Percentiles rank a stretch among this genome's conserved stretches.
These are phyloP conservation scores for Penicillium malachiteum DNA, from an alignment of 495 filamentous ascomycete species.

Conservation along the genomic window DNA sequence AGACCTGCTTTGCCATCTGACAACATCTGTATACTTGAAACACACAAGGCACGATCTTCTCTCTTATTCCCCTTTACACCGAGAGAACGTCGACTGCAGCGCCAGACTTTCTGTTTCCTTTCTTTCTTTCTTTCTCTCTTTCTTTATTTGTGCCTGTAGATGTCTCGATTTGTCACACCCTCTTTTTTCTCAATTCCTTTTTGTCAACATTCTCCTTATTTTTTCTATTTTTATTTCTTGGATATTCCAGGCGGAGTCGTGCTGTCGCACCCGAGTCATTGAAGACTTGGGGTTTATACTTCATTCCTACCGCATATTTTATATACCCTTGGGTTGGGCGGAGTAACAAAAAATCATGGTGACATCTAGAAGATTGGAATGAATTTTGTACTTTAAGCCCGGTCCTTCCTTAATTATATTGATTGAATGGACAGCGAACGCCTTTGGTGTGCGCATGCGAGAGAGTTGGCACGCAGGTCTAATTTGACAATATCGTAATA, in stretches of 20 bases:
- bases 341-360: slow-evolving; percentile 22
- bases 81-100: neutral
- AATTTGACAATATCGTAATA: no score
- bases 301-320: slow-evolving; percentile 27
- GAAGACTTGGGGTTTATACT: slow-evolving; percentile 10
- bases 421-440: no score
- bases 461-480: no score
- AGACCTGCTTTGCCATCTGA: neutral
- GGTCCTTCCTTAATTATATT: slow-evolving; percentile 7
- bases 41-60: neutral
- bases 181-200: slow-evolving; percentile 5
- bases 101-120: neutral
- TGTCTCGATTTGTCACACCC: slow-evolving; percentile 10
- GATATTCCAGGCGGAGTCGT: slow-evolving; percentile 16
- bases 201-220: slow-evolving; percentile 23
- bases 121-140: slow-evolving; percentile 13
- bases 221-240: slow-evolving; percentile 15
- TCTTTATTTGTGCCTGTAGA: slow-evolving; percentile 20
- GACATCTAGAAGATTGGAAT: slow-evolving; percentile 26
- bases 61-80: neutral
- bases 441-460: no score
- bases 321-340: slow-evolving; percentile 38
- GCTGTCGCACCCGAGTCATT: slow-evolving; percentile 5
- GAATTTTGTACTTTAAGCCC: slow-evolving; percentile 26
- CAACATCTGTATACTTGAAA: slow-evolving; percentile 16